These are phyloP conservation scores for Amyloporia xantha DNA, from an alignment of 768 basidiomycete species.

Conservation along the genomic window DNA sequence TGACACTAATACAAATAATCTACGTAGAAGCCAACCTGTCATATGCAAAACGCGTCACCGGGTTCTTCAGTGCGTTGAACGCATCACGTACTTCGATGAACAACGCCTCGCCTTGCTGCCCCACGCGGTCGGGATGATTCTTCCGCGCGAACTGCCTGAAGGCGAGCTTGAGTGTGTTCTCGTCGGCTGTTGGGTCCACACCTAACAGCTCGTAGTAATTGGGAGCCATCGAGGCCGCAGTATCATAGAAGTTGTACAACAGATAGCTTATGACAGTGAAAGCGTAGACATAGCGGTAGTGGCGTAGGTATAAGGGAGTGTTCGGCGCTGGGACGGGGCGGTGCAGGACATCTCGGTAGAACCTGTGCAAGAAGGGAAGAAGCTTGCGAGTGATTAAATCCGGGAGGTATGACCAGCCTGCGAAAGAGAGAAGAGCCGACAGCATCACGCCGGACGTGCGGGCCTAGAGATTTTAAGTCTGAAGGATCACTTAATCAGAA, in stretches of 20 bases:
- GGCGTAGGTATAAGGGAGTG: conserved; percentile 41
- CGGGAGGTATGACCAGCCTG: conserved; percentile 65
- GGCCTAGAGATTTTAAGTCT: not conserved
- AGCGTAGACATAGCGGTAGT: conserved; percentile 59
- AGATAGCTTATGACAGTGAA: conserved; percentile 62
- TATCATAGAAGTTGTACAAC: conserved; percentile 54
- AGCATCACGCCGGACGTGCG: conserved; percentile 10
- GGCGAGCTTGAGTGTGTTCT: conserved; percentile 57
- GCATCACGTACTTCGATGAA: conserved; percentile 71
- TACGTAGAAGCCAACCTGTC: conserved; percentile 49
- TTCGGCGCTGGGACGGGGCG: conserved; percentile 34
- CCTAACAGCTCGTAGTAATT: conserved; percentile 78
- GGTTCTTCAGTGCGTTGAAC: conserved; percentile 75
- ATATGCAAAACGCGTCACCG: conserved; percentile 76
- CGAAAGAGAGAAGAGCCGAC: conserved; percentile 34
- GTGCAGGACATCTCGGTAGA: conserved; percentile 26
- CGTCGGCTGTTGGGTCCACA: conserved; percentile 56
- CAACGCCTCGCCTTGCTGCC: conserved; percentile 46
- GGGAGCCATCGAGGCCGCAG: conserved; percentile 47
- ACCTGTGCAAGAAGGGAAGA: conserved; percentile 40
- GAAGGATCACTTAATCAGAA: not conserved
- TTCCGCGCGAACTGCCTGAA: conserved; percentile 70
- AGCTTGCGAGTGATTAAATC: conserved; percentile 49
- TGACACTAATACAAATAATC: not conserved
- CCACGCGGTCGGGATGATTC: conserved; percentile 74